Conservation (phyloP, 805 yeast genomes). For the Wickerhamiella spandovensis region DNA sequence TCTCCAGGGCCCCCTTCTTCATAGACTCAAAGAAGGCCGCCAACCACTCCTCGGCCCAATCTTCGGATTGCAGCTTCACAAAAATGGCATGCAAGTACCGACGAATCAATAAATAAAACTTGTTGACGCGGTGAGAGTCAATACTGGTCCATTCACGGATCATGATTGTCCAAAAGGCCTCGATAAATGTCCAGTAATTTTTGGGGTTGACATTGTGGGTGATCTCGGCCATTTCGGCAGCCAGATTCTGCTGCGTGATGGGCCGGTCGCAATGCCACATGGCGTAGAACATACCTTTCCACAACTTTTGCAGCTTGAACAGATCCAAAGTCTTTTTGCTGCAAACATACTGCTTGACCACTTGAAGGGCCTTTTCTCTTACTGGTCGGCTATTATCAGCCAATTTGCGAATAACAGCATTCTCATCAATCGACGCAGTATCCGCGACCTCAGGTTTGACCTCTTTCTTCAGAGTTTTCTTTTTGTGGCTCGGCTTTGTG, state of each 20-base stretch:
- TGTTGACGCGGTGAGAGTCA: conserved; percentile 78
- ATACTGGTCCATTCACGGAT: conserved; percentile 70
- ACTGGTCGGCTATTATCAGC: conserved; percentile 34
- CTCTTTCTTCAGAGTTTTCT: neutral
- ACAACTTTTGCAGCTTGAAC: conserved; percentile 62
- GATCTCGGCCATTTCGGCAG: conserved; percentile 52
- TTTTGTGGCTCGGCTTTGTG: neutral
- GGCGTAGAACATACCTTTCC: conserved; percentile 91
- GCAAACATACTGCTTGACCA: conserved; percentile 45
- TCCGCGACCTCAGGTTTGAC: neutral
- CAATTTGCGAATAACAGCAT: conserved; percentile 9
- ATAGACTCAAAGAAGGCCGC: conserved; percentile 33
- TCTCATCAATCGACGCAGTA: neutral
- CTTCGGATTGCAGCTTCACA: conserved; percentile 35
- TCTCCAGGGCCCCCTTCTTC: conserved; percentile 21
- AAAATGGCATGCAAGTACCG: conserved; percentile 56
- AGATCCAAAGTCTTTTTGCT: conserved; percentile 29
- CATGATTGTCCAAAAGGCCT: conserved; percentile 72
- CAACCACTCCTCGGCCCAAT: conserved; percentile 43
- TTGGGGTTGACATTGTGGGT: conserved; percentile 24
- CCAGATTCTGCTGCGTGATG: conserved; percentile 76
- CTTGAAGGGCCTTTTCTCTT: conserved; percentile 58
- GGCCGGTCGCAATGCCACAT: conserved; percentile 98
- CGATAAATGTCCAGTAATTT: conserved; percentile 39
- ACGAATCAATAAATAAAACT: conserved; percentile 70